Evolutionary conservation across 306 rosid genomes (phyloP).

Genomic region (Acacia crassicarpa): DNA sequence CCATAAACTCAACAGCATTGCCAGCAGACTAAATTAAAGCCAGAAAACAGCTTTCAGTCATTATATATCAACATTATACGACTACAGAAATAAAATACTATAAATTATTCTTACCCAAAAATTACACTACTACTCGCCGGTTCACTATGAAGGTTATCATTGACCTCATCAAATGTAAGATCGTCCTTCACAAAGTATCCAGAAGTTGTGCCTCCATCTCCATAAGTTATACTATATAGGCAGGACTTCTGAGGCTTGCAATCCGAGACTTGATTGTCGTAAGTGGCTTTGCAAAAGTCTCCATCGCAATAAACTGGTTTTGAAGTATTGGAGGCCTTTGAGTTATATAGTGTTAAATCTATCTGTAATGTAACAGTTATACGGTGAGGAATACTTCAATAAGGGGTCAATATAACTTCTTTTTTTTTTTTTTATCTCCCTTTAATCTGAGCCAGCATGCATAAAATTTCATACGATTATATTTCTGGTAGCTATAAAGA

Average conservation of each 20-base stretch:
- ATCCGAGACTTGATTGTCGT: constrained; percentile 48
- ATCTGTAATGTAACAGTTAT: constrained; percentile 57
- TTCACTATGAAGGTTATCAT: constrained; percentile 44
- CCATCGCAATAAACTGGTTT: constrained; percentile 56
- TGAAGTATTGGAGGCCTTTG: constrained; percentile 59
- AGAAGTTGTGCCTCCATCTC: constrained; percentile 81
- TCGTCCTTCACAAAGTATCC: constrained; percentile 78
- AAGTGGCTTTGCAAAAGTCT: constrained; percentile 62
- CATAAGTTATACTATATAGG: constrained; percentile 67
- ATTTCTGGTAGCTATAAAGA: constrained; percentile 17
- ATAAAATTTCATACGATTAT: background rate
- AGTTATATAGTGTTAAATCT: constrained; percentile 60
- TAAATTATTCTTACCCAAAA: constrained; percentile 72
- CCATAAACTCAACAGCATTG: constrained; percentile 22
- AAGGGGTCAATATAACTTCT: constrained; percentile 14
- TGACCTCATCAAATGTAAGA: constrained; percentile 51
- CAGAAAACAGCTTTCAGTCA: background rate
- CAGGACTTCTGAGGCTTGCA: constrained; percentile 60
- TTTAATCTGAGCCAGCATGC: constrained; percentile 3
- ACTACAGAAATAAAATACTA: background rate
- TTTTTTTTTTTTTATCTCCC: background rate
- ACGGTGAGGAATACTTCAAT: constrained; percentile 22
- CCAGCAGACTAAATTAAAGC: background rate
- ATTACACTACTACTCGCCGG: constrained; percentile 47
- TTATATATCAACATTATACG: background rate